Evolutionary conservation across 768 basidiomycete genomes (phyloP).

Genomic region (Pleurotus tuber-regium): DNA sequence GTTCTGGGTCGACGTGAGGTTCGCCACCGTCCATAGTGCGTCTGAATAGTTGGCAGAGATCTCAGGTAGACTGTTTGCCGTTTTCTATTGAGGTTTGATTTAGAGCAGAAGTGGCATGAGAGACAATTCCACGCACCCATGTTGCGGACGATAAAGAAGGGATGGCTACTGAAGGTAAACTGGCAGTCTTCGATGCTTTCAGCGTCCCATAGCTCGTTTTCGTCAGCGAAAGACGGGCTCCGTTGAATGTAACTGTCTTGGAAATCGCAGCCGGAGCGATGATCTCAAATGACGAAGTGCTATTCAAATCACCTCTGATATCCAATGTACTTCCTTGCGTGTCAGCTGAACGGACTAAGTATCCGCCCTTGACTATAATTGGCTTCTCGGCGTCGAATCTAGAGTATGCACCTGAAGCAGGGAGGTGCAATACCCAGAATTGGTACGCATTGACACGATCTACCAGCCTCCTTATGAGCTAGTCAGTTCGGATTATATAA

Average conservation of each 20-base stretch:
- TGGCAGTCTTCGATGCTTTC: slow-evolving; percentile 26
- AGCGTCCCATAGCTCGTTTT: slow-evolving; percentile 43
- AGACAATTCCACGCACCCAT: slow-evolving; percentile 29
- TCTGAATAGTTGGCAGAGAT: slow-evolving; percentile 38
- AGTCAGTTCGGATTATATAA: background rate
- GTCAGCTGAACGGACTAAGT: slow-evolving; percentile 40
- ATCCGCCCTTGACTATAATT: slow-evolving; percentile 47
- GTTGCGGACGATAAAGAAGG: slow-evolving; percentile 31
- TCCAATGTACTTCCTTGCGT: slow-evolving; percentile 34
- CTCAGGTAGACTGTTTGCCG: slow-evolving; percentile 41
- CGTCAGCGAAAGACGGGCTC: slow-evolving; percentile 25
- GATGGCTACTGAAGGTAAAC: slow-evolving; percentile 31
- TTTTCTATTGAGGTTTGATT: slow-evolving; percentile 27
- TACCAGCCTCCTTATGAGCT: slow-evolving; percentile 13
- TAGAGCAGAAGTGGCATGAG: background rate
- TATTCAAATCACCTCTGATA: slow-evolving; percentile 43
- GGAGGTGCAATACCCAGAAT: slow-evolving; percentile 49
- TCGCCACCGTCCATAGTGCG: slow-evolving; percentile 38
- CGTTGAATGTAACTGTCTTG: slow-evolving; percentile 42
- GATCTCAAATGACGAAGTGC: slow-evolving; percentile 42
- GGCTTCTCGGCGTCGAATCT: slow-evolving; percentile 39
- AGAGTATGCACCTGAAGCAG: slow-evolving; percentile 32
- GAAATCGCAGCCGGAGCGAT: slow-evolving; percentile 40
- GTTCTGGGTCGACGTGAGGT: slow-evolving; percentile 40
- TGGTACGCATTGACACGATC: slow-evolving; percentile 49